A percentile compares a stretch with the other conserved stretches of the same genome.
Conservation (phyloP, 805 yeast genomes). For the Metschnikowia santaceciliae region DNA sequence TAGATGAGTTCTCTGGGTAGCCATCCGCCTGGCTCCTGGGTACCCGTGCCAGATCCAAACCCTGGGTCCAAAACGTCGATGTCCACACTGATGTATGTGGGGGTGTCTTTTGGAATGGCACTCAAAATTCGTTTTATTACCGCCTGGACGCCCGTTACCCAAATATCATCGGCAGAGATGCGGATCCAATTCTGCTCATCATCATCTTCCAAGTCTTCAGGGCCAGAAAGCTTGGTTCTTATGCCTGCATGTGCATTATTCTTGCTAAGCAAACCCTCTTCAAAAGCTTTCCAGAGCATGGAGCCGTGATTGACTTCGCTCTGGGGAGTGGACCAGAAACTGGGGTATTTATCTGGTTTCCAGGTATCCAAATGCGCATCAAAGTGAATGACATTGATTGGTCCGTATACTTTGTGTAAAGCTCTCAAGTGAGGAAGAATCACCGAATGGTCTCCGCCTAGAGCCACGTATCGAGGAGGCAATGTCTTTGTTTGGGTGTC, state of each 20-base stretch:
- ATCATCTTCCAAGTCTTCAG: constrained; percentile 58
- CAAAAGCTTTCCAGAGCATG: constrained; percentile 76
- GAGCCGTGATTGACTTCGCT: constrained; percentile 76
- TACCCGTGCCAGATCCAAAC: constrained; percentile 56
- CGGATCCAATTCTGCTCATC: constrained; percentile 64
- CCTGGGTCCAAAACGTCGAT: constrained; percentile 62
- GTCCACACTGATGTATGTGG: constrained; percentile 77
- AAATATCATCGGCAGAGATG: constrained; percentile 69
- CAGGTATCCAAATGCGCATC: constrained; percentile 86
- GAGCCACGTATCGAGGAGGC: constrained; percentile 58
- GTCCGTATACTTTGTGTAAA: constrained; percentile 56
- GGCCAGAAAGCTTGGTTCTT: constrained; percentile 67
- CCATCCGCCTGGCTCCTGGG: constrained; percentile 59
- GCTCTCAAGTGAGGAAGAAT: constrained; percentile 71
- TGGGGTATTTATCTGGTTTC: constrained; percentile 69
- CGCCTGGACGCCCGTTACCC: constrained; percentile 58
- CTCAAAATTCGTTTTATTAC: constrained; percentile 51
- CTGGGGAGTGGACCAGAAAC: constrained; percentile 55
- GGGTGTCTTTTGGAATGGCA: constrained; percentile 57
- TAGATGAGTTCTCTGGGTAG: constrained; percentile 52
- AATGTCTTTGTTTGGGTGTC: constrained; percentile 21
- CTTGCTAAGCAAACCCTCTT: constrained; percentile 61
- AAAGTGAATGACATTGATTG: constrained; percentile 70
- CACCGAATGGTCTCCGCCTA: constrained; percentile 84
- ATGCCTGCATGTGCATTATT: constrained; percentile 73